Percentiles rank a stretch among this genome's conserved stretches.
Evolutionary conservation across 2,329 filamentous ascomycete genomes (phyloP).

Genomic region (Sarocladium strictum): DNA sequence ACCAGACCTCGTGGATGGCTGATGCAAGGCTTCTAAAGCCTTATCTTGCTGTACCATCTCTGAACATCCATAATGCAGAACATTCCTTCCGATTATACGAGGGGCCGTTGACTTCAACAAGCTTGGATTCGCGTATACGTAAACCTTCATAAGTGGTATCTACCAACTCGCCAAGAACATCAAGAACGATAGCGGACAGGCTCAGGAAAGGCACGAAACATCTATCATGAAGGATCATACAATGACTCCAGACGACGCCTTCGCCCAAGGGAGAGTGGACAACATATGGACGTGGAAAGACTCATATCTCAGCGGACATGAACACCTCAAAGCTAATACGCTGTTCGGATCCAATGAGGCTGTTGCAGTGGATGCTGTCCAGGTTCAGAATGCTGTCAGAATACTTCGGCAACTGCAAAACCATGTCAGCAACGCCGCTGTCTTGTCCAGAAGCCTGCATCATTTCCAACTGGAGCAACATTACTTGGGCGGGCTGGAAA

Average conservation of each 20-base stretch:
- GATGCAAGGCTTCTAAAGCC: too few species aligned
- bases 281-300: neutral
- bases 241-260: neutral
- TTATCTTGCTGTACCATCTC: too few species aligned
- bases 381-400: neutral
- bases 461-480: neutral
- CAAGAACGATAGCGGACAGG: too few species aligned
- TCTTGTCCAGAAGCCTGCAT: neutral
- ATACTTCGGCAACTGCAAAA: neutral
- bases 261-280: neutral
- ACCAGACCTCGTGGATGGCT: too few species aligned
- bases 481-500: neutral
- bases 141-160: too few species aligned
- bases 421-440: neutral
- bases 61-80: too few species aligned
- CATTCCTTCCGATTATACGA: too few species aligned
- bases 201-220: neutral
- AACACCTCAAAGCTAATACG: neutral
- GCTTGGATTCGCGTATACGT: too few species aligned
- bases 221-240: neutral
- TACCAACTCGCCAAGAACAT: too few species aligned
- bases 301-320: slow-evolving; percentile 1
- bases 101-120: too few species aligned
- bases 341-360: too few species aligned
- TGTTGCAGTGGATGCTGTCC: neutral